These are phyloP conservation scores for Artemisia annua DNA, from an alignment of 129 eudicot species.

Conservation along the genomic window DNA sequence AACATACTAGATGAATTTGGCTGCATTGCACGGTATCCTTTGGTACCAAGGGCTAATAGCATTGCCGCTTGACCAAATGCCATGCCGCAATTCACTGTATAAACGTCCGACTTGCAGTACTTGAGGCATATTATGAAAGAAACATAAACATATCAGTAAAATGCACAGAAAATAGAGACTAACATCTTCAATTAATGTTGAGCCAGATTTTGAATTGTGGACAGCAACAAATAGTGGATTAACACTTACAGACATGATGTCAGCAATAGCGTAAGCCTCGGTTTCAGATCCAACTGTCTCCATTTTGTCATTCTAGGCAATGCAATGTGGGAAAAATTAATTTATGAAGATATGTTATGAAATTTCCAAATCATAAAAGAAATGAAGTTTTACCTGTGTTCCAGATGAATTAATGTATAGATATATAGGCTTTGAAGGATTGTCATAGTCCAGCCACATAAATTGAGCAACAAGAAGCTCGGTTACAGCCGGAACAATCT, in stretches of 20 bases:
- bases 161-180: not conserved
- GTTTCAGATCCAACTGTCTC: slow-evolving; percentile 74
- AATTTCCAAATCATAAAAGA: not conserved
- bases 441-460: slow-evolving; percentile 84
- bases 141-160: not conserved
- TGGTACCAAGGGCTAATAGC: slow-evolving; percentile 78
- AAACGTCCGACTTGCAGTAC: slow-evolving; percentile 63
- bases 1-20: slow-evolving; percentile 73
- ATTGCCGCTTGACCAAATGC: slow-evolving; percentile 98
- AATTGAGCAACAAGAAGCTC: slow-evolving; percentile 91
- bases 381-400: slow-evolving; percentile 56
- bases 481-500: slow-evolving; percentile 84
- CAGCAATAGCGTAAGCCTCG: slow-evolving; percentile 84
- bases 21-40: slow-evolving; percentile 68
- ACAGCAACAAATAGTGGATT: slow-evolving; percentile 1
- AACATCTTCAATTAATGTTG: not conserved
- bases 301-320: slow-evolving; percentile 58
- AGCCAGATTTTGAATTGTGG: not conserved
- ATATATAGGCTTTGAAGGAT: slow-evolving; percentile 71
- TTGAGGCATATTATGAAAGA: slow-evolving; percentile 19
- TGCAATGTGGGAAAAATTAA: slow-evolving; percentile 10
- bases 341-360: slow-evolving; percentile 1
- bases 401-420: slow-evolving; percentile 88
- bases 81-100: slow-evolving; percentile 71
- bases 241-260: slow-evolving; percentile 70